Base-by-base conservation (phyloP, 1,284 basidiomycete species). In the Tranzscheliella williamsii region DNA sequence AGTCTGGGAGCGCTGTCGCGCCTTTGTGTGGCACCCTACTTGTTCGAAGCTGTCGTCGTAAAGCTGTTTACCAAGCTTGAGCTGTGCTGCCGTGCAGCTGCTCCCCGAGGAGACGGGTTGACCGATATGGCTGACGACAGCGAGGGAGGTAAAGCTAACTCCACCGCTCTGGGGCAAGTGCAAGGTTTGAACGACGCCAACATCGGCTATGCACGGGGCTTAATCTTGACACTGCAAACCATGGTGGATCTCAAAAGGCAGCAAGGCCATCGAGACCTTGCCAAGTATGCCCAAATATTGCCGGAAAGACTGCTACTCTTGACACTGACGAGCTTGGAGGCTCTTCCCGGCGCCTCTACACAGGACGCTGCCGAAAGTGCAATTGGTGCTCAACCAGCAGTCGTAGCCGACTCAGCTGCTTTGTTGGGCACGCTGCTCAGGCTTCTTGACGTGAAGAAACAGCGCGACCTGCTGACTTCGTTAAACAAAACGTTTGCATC, bases 11-110 rank as follows among this genome's bases (percentile, higher is more conserved):
- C 87, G 4, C 83, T 98, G 21, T 83, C 85, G 30, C 83, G 82
- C 11, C 83, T 99, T 12, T 94, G 91, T 74, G 78, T 84, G 3
- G 84, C 87, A 35, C 82, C 88, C 0, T 82, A 85, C 18, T 82
- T 97, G 21, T 97, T 95, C 78, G 90, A 91, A 74, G 86, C 83
- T 5, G 83, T 97, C 23, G 85, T 91, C 30, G 84, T 91, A 35
- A 85, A 88, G 18, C 80, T 97, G 11, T 85, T 83, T 1, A 86
- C 87, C 2, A 90, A 91, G 76, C 81, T 97, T 21, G 88, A 91
- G 1, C 85, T 87, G 4, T 78, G 95, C 12, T 85, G 93, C 58
- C 82, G 83, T 6, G 12, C 35, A 7, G 18, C 35, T 6, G 9
- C 35, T 22, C 81, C 80, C 46, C 17, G 66, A 64, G 26, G 42